phyloP scores from a whole-genome alignment of 2,329 filamentous ascomycete genomes.

The Penicillium thymicola region DNA sequence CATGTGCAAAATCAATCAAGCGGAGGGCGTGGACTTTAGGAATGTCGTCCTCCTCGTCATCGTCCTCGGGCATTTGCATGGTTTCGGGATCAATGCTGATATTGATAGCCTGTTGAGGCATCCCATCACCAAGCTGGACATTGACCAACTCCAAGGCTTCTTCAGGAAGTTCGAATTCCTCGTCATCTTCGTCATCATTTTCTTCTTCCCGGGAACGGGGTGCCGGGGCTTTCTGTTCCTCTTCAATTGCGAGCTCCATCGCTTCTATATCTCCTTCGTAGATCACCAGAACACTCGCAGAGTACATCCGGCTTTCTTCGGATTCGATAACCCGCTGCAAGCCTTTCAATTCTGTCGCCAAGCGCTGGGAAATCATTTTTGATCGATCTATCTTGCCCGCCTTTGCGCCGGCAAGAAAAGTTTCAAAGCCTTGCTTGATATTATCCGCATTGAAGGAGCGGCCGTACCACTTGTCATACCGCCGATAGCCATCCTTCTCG shows the following conservation, averaged over 20 bases:
- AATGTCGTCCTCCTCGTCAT: constrained; percentile 53
- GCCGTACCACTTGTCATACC: constrained; percentile 66
- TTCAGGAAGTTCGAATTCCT: constrained; percentile 30
- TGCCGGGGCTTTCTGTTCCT: constrained; percentile 39
- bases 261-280: constrained; percentile 62
- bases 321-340: constrained; percentile 51
- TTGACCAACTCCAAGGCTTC: constrained; percentile 32
- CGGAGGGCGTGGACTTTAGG: constrained; percentile 75
- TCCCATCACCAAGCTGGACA: constrained; percentile 29
- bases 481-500: constrained; percentile 53
- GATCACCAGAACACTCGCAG: constrained; percentile 61
- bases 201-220: constrained; percentile 28
- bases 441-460: constrained; percentile 55
- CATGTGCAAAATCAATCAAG: constrained; percentile 96
- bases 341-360: constrained; percentile 42
- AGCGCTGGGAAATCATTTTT: constrained; percentile 41
- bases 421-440: constrained; percentile 56
- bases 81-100: constrained; percentile 36
- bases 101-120: constrained; percentile 33
- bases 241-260: constrained; percentile 49
- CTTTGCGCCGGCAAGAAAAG: constrained; percentile 52
- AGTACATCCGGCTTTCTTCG: constrained; percentile 66
- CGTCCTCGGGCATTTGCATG: constrained; percentile 47
- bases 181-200: constrained; percentile 29
- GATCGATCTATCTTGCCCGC: constrained; percentile 42